Evolutionary conservation across 2,329 filamentous ascomycete species (phyloP).

Genomic region (Samsoniella hepiali): DNA sequence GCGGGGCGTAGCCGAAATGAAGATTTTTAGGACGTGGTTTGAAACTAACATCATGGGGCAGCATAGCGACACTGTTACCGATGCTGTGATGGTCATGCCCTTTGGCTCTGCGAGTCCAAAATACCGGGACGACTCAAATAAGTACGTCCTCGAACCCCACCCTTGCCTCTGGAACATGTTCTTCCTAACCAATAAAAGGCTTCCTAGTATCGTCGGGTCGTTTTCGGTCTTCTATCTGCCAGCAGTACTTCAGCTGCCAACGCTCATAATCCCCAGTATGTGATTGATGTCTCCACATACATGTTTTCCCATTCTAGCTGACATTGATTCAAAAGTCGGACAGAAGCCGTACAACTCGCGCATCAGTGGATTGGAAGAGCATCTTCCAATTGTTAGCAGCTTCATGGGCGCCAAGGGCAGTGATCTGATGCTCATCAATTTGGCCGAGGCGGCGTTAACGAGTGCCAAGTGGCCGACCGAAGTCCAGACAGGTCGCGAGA

Average conservation of each 20-base stretch:
- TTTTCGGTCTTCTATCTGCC: constrained; percentile 12
- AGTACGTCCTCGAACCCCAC: constrained; percentile 5
- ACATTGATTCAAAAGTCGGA: constrained; percentile 14
- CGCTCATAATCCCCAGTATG: constrained; percentile 9
- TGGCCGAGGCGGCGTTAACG: constrained; percentile 17
- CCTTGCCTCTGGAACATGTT: constrained; percentile 2
- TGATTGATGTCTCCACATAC: neutral
- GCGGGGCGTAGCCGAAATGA: constrained; percentile 10
- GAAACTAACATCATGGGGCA: constrained; percentile 8
- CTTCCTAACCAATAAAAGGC: constrained; percentile 10
- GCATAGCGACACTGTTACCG: constrained; percentile 10
- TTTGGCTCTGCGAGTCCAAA: constrained; percentile 12
- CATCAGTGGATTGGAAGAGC: constrained; percentile 14
- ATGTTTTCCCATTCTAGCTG: neutral
- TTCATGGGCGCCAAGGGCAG: constrained; percentile 18
- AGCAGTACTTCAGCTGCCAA: constrained; percentile 9
- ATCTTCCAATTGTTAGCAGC: constrained; percentile 15
- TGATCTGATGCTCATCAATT: constrained; percentile 18
- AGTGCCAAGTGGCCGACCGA: constrained; percentile 18
- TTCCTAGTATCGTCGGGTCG: constrained; percentile 9
- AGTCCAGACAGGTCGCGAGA: constrained; percentile 15
- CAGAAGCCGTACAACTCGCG: constrained; percentile 18
- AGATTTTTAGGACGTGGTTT: constrained; percentile 11
- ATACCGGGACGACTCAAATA: constrained; percentile 7
- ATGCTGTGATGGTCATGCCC: constrained; percentile 11